These are phyloP conservation scores for Russula earlei DNA, from an alignment of 768 basidiomycete genomes.

Conservation along the genomic window DNA sequence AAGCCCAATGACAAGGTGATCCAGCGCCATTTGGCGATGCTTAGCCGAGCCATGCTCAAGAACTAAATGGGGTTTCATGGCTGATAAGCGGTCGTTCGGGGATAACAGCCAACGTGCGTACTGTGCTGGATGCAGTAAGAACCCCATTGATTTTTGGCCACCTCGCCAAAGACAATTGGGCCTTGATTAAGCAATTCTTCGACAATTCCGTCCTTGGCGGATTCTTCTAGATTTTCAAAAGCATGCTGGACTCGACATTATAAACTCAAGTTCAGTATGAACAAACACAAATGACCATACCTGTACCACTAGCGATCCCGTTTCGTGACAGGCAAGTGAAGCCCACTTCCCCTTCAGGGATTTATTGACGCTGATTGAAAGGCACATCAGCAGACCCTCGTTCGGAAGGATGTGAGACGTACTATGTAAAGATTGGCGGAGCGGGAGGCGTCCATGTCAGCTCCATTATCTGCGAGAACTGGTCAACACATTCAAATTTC, in stretches of 20 bases:
- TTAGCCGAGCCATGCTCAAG: constrained; percentile 76
- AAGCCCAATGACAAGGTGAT: constrained; percentile 66
- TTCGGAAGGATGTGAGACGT: constrained; percentile 25
- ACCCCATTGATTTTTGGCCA: constrained; percentile 84
- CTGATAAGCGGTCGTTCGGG: constrained; percentile 3
- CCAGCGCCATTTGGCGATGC: constrained; percentile 67
- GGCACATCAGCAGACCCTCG: background rate
- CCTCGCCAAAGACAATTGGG: constrained; percentile 55
- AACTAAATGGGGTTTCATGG: constrained; percentile 35
- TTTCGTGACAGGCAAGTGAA: constrained; percentile 81
- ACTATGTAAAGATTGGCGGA: constrained; percentile 84
- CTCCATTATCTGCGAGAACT: constrained; percentile 65
- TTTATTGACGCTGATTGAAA: constrained; percentile 59
- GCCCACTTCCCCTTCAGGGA: constrained; percentile 87
- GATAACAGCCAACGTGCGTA: constrained; percentile 29
- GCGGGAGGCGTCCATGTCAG: constrained; percentile 79
- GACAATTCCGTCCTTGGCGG: constrained; percentile 76
- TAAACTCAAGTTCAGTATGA: background rate
- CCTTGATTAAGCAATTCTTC: constrained; percentile 77
- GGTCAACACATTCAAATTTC: constrained; percentile 4
- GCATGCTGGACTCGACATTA: constrained; percentile 46
- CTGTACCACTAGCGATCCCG: constrained; percentile 82
- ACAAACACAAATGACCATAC: constrained; percentile 29
- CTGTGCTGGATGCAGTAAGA: constrained; percentile 83
- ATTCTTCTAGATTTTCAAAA: constrained; percentile 77